Conservation (phyloP, 1,139 yeast genomes). For the Suhomyces yuchorum region DNA sequence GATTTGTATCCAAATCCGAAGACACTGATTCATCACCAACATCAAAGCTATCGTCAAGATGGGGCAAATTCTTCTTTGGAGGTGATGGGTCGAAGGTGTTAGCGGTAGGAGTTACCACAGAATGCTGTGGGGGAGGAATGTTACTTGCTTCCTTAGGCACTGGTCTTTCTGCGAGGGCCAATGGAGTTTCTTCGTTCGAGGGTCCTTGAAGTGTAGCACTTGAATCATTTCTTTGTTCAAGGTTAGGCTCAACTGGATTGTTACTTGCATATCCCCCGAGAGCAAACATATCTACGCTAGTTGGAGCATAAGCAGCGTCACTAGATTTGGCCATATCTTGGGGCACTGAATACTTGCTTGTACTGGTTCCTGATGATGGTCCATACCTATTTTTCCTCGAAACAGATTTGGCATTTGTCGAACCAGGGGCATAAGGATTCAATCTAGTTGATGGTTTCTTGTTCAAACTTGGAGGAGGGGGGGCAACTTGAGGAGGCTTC, state of each 20-base stretch:
- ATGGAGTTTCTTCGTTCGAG: background rate
- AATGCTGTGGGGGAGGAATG: background rate
- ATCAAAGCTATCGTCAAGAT: slow-evolving; percentile 38
- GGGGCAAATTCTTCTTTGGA: slow-evolving; percentile 14
- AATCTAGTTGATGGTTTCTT: slow-evolving; percentile 17
- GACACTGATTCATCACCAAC: slow-evolving; percentile 17
- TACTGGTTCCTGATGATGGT: slow-evolving; percentile 23
- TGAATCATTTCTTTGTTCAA: slow-evolving; percentile 10
- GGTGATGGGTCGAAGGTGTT: slow-evolving; percentile 9
- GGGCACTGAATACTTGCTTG: slow-evolving; percentile 21
- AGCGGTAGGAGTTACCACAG: slow-evolving; percentile 1
- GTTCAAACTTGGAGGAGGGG: slow-evolving; percentile 18
- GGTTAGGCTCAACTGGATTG: slow-evolving; percentile 7
- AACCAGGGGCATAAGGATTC: slow-evolving; percentile 49
- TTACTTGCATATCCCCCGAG: slow-evolving; percentile 20
- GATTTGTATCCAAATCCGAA: slow-evolving; percentile 5
- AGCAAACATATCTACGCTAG: slow-evolving; percentile 42
- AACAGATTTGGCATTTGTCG: slow-evolving; percentile 8
- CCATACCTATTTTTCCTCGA: slow-evolving; percentile 31
- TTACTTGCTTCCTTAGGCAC: background rate
- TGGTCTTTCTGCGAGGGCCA: background rate
- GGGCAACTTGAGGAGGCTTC: background rate
- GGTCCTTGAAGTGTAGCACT: background rate
- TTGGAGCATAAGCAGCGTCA: background rate
- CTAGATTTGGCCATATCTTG: slow-evolving; percentile 6